These are phyloP conservation scores for Candida sanyaensis DNA, from an alignment of 1,139 yeast genomes.

Conservation along the genomic window DNA sequence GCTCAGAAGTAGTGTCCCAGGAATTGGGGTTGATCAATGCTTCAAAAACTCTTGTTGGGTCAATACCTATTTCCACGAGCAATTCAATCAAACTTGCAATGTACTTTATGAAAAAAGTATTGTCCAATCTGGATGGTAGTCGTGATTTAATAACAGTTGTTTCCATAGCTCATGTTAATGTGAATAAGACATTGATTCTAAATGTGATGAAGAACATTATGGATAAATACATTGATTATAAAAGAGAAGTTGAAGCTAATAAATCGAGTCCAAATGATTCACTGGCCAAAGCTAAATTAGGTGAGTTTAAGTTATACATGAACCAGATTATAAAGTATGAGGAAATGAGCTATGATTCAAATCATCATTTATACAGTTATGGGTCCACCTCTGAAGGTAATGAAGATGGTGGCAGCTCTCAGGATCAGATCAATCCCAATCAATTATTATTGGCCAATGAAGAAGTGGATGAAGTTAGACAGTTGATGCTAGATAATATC, in stretches of 20 bases:
- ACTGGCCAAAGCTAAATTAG: slow-evolving; percentile 30
- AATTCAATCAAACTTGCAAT: slow-evolving; percentile 37
- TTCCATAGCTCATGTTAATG: slow-evolving; percentile 44
- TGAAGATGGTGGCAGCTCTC: slow-evolving; percentile 8
- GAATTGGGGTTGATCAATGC: slow-evolving; percentile 56
- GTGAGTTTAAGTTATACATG: slow-evolving; percentile 55
- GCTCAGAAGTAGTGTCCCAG: slow-evolving; percentile 56
- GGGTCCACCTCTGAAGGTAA: slow-evolving; percentile 25
- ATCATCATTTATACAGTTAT: slow-evolving; percentile 35
- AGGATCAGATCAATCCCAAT: slow-evolving; percentile 36
- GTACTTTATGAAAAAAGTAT: slow-evolving; percentile 51
- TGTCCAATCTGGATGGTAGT: slow-evolving; percentile 44
- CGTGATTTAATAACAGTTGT: slow-evolving; percentile 54
- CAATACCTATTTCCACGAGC: slow-evolving; percentile 36
- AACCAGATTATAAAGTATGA: slow-evolving; percentile 53
- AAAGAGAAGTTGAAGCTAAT: slow-evolving; percentile 23
- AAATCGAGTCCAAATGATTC: slow-evolving; percentile 14
- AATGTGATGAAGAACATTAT: slow-evolving; percentile 50
- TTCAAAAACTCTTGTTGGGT: slow-evolving; percentile 46
- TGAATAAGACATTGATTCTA: slow-evolving; percentile 47
- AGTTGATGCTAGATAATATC: slow-evolving; percentile 69
- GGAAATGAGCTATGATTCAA: slow-evolving; percentile 46
- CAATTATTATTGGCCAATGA: slow-evolving; percentile 45
- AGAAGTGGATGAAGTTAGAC: slow-evolving; percentile 56
- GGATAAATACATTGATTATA: slow-evolving; percentile 49